Percentiles rank a stretch among this genome's conserved stretches.
Conservation (phyloP, 1,284 basidiomycete genomes). For the Porodaedalea pini region DNA sequence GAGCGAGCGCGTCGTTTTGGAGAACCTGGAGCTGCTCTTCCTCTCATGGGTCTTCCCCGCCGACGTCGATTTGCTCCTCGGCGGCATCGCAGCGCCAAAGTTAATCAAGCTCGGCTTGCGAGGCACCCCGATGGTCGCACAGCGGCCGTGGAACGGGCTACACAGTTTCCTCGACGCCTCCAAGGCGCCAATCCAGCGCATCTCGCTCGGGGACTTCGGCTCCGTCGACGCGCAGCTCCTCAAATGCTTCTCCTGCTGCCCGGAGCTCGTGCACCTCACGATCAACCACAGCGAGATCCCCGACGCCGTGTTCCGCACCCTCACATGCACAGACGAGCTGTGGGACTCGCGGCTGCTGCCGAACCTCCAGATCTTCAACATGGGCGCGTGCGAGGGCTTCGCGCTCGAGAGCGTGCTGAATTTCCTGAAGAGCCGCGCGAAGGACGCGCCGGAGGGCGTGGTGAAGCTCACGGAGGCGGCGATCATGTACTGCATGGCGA, state of each 20-base stretch:
- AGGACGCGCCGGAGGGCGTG: neutral
- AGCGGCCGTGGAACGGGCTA: conserved; percentile 5
- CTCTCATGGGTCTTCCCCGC: conserved; percentile 15
- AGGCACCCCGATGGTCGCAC: conserved; percentile 4
- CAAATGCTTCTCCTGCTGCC: neutral
- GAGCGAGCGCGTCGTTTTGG: neutral
- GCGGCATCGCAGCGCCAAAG: conserved; percentile 11
- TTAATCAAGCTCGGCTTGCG: conserved; percentile 12
- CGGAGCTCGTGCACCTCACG: conserved; percentile 12
- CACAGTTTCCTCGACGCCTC: conserved; percentile 11
- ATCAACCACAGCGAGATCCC: conserved; percentile 13
- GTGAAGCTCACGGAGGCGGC: conserved; percentile 1
- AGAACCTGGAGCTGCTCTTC: conserved; percentile 12
- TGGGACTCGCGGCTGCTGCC: conserved; percentile 7
- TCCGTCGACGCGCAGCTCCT: neutral
- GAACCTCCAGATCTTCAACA: conserved; percentile 15
- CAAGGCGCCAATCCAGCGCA: conserved; percentile 1
- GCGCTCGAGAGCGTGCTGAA: neutral
- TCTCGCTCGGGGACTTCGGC: conserved; percentile 18
- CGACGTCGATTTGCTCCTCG: conserved; percentile 8
- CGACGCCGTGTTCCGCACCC: conserved; percentile 2
- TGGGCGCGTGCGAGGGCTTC: conserved; percentile 16
- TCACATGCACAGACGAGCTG: neutral
- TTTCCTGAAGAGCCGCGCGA: conserved; percentile 8
- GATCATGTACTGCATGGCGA: conserved; percentile 11